phyloP scores from a whole-genome alignment of 2,329 filamentous ascomycete species.

The Capronia coronata region DNA sequence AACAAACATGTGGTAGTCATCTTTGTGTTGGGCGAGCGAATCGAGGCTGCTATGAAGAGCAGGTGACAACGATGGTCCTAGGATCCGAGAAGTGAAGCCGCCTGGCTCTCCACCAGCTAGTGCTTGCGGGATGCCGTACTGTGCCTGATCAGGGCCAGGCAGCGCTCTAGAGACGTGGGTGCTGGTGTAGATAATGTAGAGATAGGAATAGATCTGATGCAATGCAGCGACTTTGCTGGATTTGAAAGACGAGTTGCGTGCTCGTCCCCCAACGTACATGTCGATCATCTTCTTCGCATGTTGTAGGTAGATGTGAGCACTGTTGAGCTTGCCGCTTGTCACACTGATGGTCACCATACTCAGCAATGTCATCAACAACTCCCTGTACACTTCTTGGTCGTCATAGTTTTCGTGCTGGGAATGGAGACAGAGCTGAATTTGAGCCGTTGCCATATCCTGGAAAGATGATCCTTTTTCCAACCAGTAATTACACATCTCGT shows the following conservation, averaged over 20 bases:
- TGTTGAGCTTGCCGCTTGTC: conserved; percentile 7
- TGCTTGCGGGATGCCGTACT: neutral
- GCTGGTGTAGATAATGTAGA: conserved; percentile 11
- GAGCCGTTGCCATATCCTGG: conserved; percentile 6
- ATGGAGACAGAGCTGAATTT: conserved; percentile 2
- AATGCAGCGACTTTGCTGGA: conserved; percentile 7
- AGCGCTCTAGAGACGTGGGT: neutral
- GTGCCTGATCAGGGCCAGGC: neutral
- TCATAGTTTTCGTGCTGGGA: conserved; percentile 1
- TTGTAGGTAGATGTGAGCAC: conserved; percentile 7
- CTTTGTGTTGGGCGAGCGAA: conserved; percentile 6
- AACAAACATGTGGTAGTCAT: conserved; percentile 7
- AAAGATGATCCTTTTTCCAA: conserved; percentile 3
- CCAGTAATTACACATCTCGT: conserved; percentile 8
- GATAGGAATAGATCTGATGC: conserved; percentile 9
- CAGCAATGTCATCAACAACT: conserved; percentile 8
- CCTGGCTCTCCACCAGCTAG: neutral
- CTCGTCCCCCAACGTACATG: neutral
- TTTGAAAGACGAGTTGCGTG: conserved; percentile 7
- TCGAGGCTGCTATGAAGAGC: neutral
- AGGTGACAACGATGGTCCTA: neutral
- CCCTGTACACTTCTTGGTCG: conserved; percentile 5
- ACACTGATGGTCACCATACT: conserved; percentile 12
- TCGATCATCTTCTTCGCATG: conserved; percentile 9
- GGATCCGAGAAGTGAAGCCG: neutral